Percentiles rank a stretch among this genome's conserved stretches.
Conservation (phyloP, 164 flowering plant genomes). For the Vitis cinerea region DNA sequence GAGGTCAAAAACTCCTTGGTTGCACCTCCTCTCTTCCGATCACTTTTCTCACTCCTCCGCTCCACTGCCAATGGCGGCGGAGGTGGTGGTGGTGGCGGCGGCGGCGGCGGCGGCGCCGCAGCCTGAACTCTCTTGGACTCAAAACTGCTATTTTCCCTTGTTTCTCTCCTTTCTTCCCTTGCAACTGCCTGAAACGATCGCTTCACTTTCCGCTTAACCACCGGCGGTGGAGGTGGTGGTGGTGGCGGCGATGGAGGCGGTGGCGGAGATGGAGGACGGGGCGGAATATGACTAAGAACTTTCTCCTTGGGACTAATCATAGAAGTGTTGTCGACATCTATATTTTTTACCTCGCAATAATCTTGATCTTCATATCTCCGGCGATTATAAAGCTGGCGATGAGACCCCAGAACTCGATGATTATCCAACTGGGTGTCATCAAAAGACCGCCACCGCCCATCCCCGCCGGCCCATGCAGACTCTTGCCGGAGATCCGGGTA, state of each 20-base stretch:
- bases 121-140: slow-evolving; percentile 4
- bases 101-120: slow-evolving; percentile 22
- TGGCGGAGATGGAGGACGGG: slow-evolving; percentile 12
- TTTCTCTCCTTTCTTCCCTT: neutral
- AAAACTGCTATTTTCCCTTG: neutral
- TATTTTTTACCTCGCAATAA: slow-evolving; percentile 5
- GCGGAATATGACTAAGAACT: neutral
- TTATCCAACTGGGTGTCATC: slow-evolving; percentile 36
- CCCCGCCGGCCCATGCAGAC: slow-evolving; percentile 15
- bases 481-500: slow-evolving; percentile 59
- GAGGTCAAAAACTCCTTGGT: slow-evolving; percentile 43
- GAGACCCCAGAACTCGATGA: slow-evolving; percentile 10
- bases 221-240: slow-evolving; percentile 10
- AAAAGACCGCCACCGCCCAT: slow-evolving; percentile 32
- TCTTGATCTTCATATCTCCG: slow-evolving; percentile 11
- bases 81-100: slow-evolving; percentile 31
- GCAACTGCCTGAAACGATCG: slow-evolving; percentile 21
- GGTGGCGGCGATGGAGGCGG: slow-evolving; percentile 7
- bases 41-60: slow-evolving; percentile 19
- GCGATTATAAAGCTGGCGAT: slow-evolving; percentile 19
- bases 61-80: slow-evolving; percentile 8
- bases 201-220: slow-evolving; percentile 21
- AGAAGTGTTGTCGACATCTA: slow-evolving; percentile 12
- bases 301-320: slow-evolving; percentile 1
- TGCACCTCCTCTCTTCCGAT: slow-evolving; percentile 36